Evolutionary conservation across 306 rosid species (phyloP).

Genomic region (Castanea crenata): DNA sequence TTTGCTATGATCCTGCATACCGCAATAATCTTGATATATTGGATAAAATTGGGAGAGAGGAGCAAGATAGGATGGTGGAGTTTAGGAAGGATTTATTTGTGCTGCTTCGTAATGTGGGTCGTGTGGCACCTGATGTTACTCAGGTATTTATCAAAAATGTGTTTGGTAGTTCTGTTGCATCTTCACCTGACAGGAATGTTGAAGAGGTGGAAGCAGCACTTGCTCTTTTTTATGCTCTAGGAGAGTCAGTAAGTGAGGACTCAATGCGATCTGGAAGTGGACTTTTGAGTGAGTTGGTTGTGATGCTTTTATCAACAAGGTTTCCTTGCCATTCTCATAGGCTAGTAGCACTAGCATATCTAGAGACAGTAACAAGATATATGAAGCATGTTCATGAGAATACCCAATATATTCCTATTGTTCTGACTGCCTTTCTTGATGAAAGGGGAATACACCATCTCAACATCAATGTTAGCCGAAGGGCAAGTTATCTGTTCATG

Average conservation of each 20-base stretch:
- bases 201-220: slow-evolving; percentile 94
- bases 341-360: slow-evolving; percentile 89
- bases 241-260: slow-evolving; percentile 78
- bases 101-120: slow-evolving; percentile 52
- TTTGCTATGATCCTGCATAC: slow-evolving; percentile 65
- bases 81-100: slow-evolving; percentile 90
- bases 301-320: slow-evolving; percentile 74
- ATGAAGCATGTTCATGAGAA: slow-evolving; percentile 80
- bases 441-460: slow-evolving; percentile 96
- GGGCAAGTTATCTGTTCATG: slow-evolving; percentile 95
- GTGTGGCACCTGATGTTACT: slow-evolving; percentile 72
- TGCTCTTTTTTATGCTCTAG: slow-evolving; percentile 75
- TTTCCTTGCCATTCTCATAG: slow-evolving; percentile 89
- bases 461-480: slow-evolving; percentile 72
- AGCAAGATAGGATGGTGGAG: slow-evolving; percentile 88
- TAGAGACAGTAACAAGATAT: slow-evolving; percentile 89
- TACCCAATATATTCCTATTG: slow-evolving; percentile 71
- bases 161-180: slow-evolving; percentile 58
- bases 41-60: slow-evolving; percentile 91
- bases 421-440: slow-evolving; percentile 88
- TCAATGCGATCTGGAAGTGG: slow-evolving; percentile 64
- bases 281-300: slow-evolving; percentile 67
- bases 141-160: slow-evolving; percentile 74
- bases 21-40: slow-evolving; percentile 64
- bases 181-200: slow-evolving; percentile 65